A percentile compares a stretch with the other conserved stretches of the same genome.
phyloP scores from a whole-genome alignment of 495 filamentous ascomycete species.

The Penicillium canariense region DNA sequence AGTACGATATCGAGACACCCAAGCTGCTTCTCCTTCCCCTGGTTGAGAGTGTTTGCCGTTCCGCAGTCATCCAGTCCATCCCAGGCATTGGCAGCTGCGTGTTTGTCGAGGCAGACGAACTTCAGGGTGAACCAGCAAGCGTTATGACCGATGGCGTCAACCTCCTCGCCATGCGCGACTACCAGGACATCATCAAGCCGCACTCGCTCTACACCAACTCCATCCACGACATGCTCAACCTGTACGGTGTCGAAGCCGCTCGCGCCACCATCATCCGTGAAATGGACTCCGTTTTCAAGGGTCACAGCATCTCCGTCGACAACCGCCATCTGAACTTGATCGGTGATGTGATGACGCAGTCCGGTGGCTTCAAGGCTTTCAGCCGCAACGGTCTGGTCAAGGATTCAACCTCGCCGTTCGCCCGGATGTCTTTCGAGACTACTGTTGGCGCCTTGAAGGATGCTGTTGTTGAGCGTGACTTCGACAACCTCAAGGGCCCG shows the following conservation, averaged over 20 bases:
- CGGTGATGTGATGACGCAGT: conserved; percentile 92
- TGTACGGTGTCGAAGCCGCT: conserved; percentile 92
- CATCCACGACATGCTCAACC: conserved; percentile 74
- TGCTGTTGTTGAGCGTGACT: conserved; percentile 83
- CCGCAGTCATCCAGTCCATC: conserved; percentile 84
- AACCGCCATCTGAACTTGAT: conserved; percentile 92
- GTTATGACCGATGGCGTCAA: conserved; percentile 86
- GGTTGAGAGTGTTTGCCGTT: conserved; percentile 72
- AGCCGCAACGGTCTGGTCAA: conserved; percentile 80
- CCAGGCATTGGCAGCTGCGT: conserved; percentile 68
- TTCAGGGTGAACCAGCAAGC: conserved; percentile 51
- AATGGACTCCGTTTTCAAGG: conserved; percentile 80
- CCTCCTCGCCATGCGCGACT: conserved; percentile 83
- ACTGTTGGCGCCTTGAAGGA: conserved; percentile 90
- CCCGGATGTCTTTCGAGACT: conserved; percentile 99
- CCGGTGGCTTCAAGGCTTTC: conserved; percentile 84
- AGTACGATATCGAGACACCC: conserved; percentile 76
- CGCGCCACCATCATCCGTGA: conserved; percentile 83
- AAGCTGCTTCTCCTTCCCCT: conserved; percentile 92
- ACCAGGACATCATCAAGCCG: conserved; percentile 80
- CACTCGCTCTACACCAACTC: conserved; percentile 89
- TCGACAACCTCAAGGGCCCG: conserved; percentile 82
- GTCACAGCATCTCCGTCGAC: conserved; percentile 93
- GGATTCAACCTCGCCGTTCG: conserved; percentile 79
- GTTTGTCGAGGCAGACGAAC: conserved; percentile 62